A percentile compares a stretch with the other conserved stretches of the same genome.
Conservation (phyloP, 495 filamentous ascomycete species). For the Aspergillus biplanus region DNA sequence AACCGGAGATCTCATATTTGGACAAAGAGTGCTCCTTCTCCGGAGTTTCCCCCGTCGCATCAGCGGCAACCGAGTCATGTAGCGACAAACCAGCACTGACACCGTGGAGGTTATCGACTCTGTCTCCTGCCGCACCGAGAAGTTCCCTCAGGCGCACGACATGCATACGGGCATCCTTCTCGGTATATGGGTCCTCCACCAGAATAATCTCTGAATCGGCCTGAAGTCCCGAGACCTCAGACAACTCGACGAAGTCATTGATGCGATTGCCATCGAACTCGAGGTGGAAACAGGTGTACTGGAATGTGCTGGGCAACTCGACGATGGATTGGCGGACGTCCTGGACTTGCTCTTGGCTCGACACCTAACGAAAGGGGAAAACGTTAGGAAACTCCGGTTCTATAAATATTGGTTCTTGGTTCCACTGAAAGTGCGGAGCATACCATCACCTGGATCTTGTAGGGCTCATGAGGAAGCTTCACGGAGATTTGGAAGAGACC, state of each 20-base stretch:
- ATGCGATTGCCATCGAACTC: constrained; percentile 82
- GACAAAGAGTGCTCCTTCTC: constrained; percentile 61
- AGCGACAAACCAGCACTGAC: constrained; percentile 85
- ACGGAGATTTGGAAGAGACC: constrained; percentile 81
- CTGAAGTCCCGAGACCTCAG: constrained; percentile 81
- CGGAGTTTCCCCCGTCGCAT: constrained; percentile 41
- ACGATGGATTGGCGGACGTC: constrained; percentile 96
- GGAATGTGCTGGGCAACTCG: constrained; percentile 89
- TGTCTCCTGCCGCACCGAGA: constrained; percentile 86
- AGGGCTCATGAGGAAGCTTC: constrained; percentile 78
- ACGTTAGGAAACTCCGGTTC: constrained; percentile 21
- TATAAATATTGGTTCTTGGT: background rate
- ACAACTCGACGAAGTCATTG: constrained; percentile 94
- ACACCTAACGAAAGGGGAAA: constrained; percentile 61
- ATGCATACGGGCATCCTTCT: constrained; percentile 97
- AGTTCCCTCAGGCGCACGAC: constrained; percentile 87
- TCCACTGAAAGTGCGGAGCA: constrained; percentile 24
- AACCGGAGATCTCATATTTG: constrained; percentile 75
- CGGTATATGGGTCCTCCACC: constrained; percentile 95
- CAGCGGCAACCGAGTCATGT: constrained; percentile 72
- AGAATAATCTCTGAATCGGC: constrained; percentile 75
- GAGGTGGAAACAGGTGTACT: constrained; percentile 98
- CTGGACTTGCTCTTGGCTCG: constrained; percentile 92
- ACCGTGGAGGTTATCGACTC: constrained; percentile 86
- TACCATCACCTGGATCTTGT: constrained; percentile 84